Conservation (phyloP, 2,329 filamentous ascomycete species). For the Chaetomiaceae sp. region DNA sequence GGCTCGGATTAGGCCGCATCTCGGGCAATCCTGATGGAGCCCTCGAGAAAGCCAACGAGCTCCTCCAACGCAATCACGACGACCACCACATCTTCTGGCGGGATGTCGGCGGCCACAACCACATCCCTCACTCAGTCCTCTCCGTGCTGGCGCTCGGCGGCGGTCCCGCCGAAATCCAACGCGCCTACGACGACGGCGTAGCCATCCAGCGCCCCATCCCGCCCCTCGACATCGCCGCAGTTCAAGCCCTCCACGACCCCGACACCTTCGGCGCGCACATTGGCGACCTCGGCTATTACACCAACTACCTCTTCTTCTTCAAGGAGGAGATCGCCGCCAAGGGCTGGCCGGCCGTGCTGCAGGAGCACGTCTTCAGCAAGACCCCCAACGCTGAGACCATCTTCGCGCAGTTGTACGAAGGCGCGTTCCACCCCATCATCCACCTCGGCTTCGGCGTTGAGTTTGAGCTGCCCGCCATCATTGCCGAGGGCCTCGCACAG, state of each 20-base stretch:
- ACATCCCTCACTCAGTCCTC: conserved; percentile 31
- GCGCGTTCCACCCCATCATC: conserved; percentile 62
- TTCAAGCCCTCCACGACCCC: conserved; percentile 21
- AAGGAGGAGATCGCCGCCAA: conserved; percentile 53
- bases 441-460: conserved; percentile 66
- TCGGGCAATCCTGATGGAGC: neutral
- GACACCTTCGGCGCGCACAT: conserved; percentile 25
- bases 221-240: conserved; percentile 16
- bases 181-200: conserved; percentile 27
- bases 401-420: conserved; percentile 44
- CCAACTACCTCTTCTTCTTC: conserved; percentile 60
- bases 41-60: neutral
- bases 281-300: conserved; percentile 37
- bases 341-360: conserved; percentile 51
- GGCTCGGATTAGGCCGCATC: neutral
- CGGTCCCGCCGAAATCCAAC: conserved; percentile 24
- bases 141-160: conserved; percentile 29
- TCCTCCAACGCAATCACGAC: conserved; percentile 31
- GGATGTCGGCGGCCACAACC: conserved; percentile 28
- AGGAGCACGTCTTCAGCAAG: conserved; percentile 55
- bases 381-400: conserved; percentile 54
- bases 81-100: conserved; percentile 31
- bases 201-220: conserved; percentile 27
- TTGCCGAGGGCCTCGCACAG: conserved; percentile 63
- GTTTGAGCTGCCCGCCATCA: conserved; percentile 60